Evolutionary conservation across 352 stramenopile genomes (phyloP).

Genomic region (Globisporangium spinosum): DNA sequence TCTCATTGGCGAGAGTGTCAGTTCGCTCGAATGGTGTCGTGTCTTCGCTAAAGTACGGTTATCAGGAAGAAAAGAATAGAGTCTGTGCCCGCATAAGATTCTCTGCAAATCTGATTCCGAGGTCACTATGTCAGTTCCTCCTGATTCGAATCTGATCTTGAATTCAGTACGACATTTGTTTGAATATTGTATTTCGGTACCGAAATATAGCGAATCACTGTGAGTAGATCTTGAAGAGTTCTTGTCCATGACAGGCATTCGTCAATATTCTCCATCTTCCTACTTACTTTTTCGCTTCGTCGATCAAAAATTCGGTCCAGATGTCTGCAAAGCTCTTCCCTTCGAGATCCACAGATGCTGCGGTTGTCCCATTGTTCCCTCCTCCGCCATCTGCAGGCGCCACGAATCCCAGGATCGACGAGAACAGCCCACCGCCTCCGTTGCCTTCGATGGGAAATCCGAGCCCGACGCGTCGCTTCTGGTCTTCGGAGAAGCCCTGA

Average conservation of each 20-base stretch:
- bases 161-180: background rate
- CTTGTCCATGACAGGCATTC: background rate
- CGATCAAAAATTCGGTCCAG: conserved; percentile 64
- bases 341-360: conserved; percentile 27
- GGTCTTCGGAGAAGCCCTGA: conserved; percentile 61
- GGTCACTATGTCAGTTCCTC: background rate
- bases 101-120: background rate
- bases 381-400: conserved; percentile 13
- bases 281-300: conserved; percentile 37
- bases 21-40: background rate
- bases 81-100: background rate
- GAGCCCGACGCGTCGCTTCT: conserved; percentile 62
- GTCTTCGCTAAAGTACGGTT: conserved; percentile 3
- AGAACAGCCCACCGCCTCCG: conserved; percentile 62
- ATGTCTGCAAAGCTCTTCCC: conserved; percentile 72
- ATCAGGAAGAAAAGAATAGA: conserved; percentile 10
- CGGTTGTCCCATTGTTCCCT: background rate
- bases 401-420: conserved; percentile 55
- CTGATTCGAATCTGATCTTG: background rate
- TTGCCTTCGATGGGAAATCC: conserved; percentile 50
- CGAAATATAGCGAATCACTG: background rate
- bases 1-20: background rate
- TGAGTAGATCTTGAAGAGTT: background rate
- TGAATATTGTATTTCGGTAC: background rate
- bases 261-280: background rate